phyloP scores from a whole-genome alignment of 2,329 filamentous ascomycete species.

The Penicillium sp. region DNA sequence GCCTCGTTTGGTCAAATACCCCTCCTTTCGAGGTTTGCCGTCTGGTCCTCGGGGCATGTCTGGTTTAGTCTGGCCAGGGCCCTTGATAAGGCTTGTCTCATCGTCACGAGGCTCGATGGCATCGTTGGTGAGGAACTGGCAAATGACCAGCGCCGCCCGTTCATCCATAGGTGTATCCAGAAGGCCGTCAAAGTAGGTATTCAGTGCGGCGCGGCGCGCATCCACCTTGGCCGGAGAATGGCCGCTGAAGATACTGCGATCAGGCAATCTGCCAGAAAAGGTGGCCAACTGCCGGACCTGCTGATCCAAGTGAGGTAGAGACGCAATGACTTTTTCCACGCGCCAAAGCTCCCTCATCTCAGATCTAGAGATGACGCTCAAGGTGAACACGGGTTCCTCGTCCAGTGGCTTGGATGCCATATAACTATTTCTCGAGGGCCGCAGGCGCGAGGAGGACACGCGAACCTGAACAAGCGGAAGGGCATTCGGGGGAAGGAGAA shows the following conservation, averaged over 20 bases:
- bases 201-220: constrained; percentile 76
- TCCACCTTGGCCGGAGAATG: constrained; percentile 94
- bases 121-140: constrained; percentile 77
- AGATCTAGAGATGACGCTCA: constrained; percentile 79
- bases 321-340: constrained; percentile 85
- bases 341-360: constrained; percentile 74
- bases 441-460: constrained; percentile 92
- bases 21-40: constrained; percentile 73
- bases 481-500: constrained; percentile 84
- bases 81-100: constrained; percentile 53
- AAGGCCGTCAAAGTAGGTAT: constrained; percentile 81
- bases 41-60: constrained; percentile 56
- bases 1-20: constrained; percentile 92
- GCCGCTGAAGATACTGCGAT: constrained; percentile 82
- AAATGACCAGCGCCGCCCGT: constrained; percentile 75
- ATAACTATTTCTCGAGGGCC: constrained; percentile 83
- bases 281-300: constrained; percentile 72
- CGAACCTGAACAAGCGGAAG: constrained; percentile 81
- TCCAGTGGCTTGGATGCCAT: constrained; percentile 77
- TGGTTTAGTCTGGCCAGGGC: constrained; percentile 33
- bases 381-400: constrained; percentile 90
- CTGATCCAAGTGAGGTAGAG: constrained; percentile 79
- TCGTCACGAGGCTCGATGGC: constrained; percentile 59
- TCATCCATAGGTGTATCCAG: constrained; percentile 81
- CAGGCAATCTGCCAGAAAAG: constrained; percentile 77